Base-by-base conservation (phyloP, 768 basidiomycete species). In the Pleurotus djamor region DNA sequence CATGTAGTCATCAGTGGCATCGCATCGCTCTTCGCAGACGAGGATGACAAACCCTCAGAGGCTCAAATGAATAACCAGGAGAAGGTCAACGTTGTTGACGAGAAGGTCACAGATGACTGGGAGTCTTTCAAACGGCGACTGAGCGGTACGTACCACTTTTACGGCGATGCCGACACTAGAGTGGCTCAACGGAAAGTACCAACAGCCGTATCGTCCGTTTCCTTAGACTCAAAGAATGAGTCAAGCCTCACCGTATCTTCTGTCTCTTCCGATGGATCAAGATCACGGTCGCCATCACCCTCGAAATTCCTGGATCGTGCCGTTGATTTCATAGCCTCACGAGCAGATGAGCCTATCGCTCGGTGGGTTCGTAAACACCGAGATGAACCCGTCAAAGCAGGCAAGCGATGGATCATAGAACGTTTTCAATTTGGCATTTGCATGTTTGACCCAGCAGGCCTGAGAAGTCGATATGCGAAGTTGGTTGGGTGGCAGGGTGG, bases 1-100 rank as follows among this genome's bases (percentile, higher is more conserved):
- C 84, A 85, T 61, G 83, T 86, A 45, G 79, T 84, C 10, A 68
- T 84, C 60, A 81, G 74, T 57, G 84, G 84, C 1, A 76, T 85
- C 41, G 81, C 82, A 4, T 83, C 82, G 3, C 68, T 85, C 5
- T 71, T 84, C 0, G 77, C 78, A 43, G 68, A 65, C 5, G 68
- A 68, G 35, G 63, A 63, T 59, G 67, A 47, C 44, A 64, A 54
- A 5, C 48, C 67, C 58, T 72, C 75, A 0, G 77, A 77, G 59
- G 66, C 60, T 16, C 74, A 77, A 28, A 70, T 84, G 73, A 83
- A 83, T 62, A 68, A 76, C 60, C 62, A 71, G 35, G 67, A 71
- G 4, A 63, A 78, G 37, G 78, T 84, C 17, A 70, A 74, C 5
- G 71, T 83, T 3, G 78, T 83, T 2, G 75, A 80, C 65, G 66